Percentiles rank a stretch among this genome's conserved stretches.
phyloP scores from a whole-genome alignment of 176 grass and related monocot species.

The Aegilops tauschii region DNA sequence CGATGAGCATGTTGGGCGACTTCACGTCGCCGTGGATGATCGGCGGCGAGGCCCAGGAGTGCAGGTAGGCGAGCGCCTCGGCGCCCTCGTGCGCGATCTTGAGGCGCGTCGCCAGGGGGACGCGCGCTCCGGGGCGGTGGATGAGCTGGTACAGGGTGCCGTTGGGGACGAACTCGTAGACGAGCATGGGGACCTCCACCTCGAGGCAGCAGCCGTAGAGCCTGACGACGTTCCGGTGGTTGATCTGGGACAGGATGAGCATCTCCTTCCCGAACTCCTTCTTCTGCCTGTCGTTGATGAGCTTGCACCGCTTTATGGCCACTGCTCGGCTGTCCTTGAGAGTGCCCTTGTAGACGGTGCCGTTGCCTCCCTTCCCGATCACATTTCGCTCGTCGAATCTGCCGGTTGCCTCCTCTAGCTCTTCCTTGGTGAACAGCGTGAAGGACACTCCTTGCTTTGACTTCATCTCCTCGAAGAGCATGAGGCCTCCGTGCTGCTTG shows the following conservation, averaged over 20 bases:
- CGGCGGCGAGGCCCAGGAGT: conserved; percentile 2
- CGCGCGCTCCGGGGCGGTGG: not conserved
- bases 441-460: not conserved
- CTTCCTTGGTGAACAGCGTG: not conserved
- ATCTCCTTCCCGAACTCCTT: conserved; percentile 19
- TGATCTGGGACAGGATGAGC: conserved; percentile 18
- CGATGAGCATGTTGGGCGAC: conserved; percentile 12
- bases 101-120: not conserved
- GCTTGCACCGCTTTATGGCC: conserved; percentile 8
- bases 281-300: not conserved
- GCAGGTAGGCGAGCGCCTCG: conserved; percentile 12
- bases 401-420: not conserved
- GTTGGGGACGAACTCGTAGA: conserved; percentile 1
- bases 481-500: conserved; percentile 6
- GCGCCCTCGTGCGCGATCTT: conserved; percentile 3
- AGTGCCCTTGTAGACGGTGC: not conserved
- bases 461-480: conserved; percentile 17
- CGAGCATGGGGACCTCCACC: conserved; percentile 15
- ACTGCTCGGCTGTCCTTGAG: not conserved
- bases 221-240: conserved; percentile 11
- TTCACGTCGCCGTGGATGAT: conserved; percentile 9
- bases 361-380: not conserved
- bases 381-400: conserved; percentile 2
- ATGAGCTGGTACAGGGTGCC: conserved; percentile 11
- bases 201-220: conserved; percentile 12